Conservation (phyloP, 2,329 filamentous ascomycete species). For the Iodosphaeria phyllophila region DNA sequence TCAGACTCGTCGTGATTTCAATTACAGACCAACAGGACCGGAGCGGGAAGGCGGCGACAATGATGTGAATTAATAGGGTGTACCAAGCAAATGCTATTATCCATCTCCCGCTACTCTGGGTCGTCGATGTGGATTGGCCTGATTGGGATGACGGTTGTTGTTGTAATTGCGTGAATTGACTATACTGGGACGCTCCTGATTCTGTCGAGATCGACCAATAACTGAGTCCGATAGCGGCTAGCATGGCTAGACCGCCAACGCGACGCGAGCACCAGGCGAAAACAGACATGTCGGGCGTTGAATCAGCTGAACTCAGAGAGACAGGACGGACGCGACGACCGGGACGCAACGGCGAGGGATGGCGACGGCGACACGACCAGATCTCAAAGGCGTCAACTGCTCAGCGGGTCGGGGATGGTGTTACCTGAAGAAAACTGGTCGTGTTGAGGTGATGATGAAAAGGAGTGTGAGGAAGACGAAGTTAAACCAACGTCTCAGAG, state of each 20-base stretch:
- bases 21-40: slow-evolving; percentile 43
- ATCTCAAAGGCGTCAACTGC: too few species aligned
- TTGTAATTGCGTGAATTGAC: slow-evolving; percentile 15
- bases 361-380: too few species aligned
- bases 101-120: slow-evolving; percentile 21
- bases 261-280: slow-evolving; percentile 34
- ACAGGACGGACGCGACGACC: slow-evolving; percentile 6
- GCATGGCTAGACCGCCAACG: slow-evolving; percentile 34
- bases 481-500: too few species aligned
- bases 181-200: slow-evolving; percentile 22
- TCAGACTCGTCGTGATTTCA: slow-evolving; percentile 32
- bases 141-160: neutral
- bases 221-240: slow-evolving; percentile 26
- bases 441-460: slow-evolving; percentile 1
- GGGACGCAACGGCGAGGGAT: slow-evolving; percentile 7
- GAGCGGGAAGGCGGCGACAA: slow-evolving; percentile 44
- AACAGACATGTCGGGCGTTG: slow-evolving; percentile 25
- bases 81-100: slow-evolving; percentile 43
- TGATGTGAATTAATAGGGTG: slow-evolving; percentile 42
- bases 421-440: too few species aligned
- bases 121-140: neutral
- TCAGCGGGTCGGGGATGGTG: too few species aligned
- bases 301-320: slow-evolving; percentile 2
- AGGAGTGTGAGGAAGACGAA: slow-evolving; percentile 1
- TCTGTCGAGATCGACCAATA: slow-evolving; percentile 37